These are phyloP conservation scores for Rhamnella rubrinervis DNA, from an alignment of 331 rosid species.

Conservation along the genomic window DNA sequence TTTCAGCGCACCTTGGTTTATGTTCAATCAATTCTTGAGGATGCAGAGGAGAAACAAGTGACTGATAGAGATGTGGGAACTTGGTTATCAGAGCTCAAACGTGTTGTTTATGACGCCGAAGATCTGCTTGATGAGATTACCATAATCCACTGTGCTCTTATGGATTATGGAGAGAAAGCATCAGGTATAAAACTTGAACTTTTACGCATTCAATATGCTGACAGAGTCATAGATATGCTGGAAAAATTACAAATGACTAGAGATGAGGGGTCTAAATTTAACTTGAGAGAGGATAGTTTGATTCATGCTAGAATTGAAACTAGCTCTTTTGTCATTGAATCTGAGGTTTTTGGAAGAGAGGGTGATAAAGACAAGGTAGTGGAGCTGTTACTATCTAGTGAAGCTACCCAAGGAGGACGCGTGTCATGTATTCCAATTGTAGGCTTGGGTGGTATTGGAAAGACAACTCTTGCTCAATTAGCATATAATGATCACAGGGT, in stretches of 20 bases:
- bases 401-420: neutral
- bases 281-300: neutral
- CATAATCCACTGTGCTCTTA: too few relatives aligned
- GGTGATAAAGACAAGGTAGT: constrained; percentile 19
- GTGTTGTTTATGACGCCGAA: neutral
- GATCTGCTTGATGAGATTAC: constrained; percentile 8
- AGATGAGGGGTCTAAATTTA: constrained; percentile 1
- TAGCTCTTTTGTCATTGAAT: constrained; percentile 8
- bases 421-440: constrained; percentile 15
- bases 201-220: neutral
- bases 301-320: constrained; percentile 6
- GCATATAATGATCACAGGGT: constrained; percentile 5
- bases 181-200: too few relatives aligned
- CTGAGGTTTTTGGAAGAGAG: constrained; percentile 26
- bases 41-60: constrained; percentile 8
- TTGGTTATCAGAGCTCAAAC: constrained; percentile 20
- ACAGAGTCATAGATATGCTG: constrained; percentile 1
- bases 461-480: constrained; percentile 34
- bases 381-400: neutral
- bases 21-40: constrained; percentile 19
- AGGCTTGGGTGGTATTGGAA: constrained; percentile 23
- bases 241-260: neutral
- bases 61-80: neutral
- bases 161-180: too few relatives aligned
- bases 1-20: neutral